These are phyloP conservation scores for Evansstolkia leycettana DNA, from an alignment of 495 filamentous ascomycete species.

Conservation along the genomic window DNA sequence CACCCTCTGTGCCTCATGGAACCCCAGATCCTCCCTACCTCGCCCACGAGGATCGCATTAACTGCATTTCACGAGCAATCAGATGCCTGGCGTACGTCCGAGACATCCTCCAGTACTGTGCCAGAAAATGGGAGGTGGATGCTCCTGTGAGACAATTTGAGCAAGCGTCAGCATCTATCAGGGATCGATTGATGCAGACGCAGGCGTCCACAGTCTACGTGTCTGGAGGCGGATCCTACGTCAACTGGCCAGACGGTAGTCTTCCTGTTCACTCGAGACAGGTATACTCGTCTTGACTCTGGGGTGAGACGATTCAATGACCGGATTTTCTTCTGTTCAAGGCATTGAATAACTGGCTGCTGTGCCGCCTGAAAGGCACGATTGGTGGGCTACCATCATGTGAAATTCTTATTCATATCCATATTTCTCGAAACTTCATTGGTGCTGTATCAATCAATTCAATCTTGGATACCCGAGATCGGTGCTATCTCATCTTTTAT, in stretches of 20 bases:
- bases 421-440: too few species aligned
- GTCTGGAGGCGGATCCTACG: conserved; percentile 4
- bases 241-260: background rate
- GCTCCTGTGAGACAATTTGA: conserved; percentile 21
- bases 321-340: too few species aligned
- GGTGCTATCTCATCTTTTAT: too few species aligned
- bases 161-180: conserved; percentile 11
- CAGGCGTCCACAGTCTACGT: conserved; percentile 6
- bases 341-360: too few species aligned
- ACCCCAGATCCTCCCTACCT: conserved; percentile 24
- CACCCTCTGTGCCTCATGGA: conserved; percentile 21
- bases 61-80: conserved; percentile 22
- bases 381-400: too few species aligned
- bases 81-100: conserved; percentile 22
- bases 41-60: conserved; percentile 23
- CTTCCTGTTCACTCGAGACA: too few species aligned
- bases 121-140: conserved; percentile 22
- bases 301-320: too few species aligned
- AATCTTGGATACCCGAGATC: too few species aligned
- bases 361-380: too few species aligned
- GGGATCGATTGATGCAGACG: conserved; percentile 5
- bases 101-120: conserved; percentile 21
- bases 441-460: too few species aligned
- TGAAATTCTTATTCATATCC: too few species aligned
- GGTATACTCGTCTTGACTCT: too few species aligned